phyloP scores from a whole-genome alignment of 345 rosid species.

The Leavenworthia alabamica region DNA sequence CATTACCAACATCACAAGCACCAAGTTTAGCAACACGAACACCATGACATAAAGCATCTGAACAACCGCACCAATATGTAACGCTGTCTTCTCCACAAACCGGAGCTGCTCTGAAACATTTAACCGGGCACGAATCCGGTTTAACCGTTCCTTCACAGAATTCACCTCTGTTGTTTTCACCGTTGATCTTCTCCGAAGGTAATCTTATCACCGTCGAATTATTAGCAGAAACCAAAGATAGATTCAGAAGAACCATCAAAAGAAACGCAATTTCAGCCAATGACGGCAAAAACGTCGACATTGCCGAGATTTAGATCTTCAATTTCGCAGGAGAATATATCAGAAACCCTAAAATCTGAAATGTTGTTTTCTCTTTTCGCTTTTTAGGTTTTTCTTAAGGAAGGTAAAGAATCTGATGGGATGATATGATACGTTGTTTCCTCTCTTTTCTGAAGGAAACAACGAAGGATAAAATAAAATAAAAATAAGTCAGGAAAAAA shows the following conservation, averaged over 20 bases:
- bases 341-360: slow-evolving; percentile 1
- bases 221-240: neutral
- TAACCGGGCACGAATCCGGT: slow-evolving; percentile 64
- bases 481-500: slow-evolving; percentile 19
- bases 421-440: slow-evolving; percentile 23
- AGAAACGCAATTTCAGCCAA: slow-evolving; percentile 2
- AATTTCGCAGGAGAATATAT: neutral
- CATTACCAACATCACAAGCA: slow-evolving; percentile 67
- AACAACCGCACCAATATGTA: slow-evolving; percentile 97
- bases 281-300: slow-evolving; percentile 26
- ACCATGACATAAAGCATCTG: slow-evolving; percentile 69
- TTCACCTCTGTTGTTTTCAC: slow-evolving; percentile 1
- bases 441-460: slow-evolving; percentile 24
- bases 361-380: neutral
- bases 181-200: slow-evolving; percentile 32
- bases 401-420: slow-evolving; percentile 19
- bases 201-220: slow-evolving; percentile 9
- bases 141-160: slow-evolving; percentile 23
- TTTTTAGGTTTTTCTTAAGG: neutral
- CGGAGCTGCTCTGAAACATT: slow-evolving; percentile 78
- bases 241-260: neutral
- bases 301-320: slow-evolving; percentile 11
- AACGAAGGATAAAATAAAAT: neutral
- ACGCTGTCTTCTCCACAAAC: slow-evolving; percentile 82
- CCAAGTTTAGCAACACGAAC: slow-evolving; percentile 59